Base-by-base conservation (phyloP, 1,284 basidiomycete species). In the Laetiporus sulphureus region DNA sequence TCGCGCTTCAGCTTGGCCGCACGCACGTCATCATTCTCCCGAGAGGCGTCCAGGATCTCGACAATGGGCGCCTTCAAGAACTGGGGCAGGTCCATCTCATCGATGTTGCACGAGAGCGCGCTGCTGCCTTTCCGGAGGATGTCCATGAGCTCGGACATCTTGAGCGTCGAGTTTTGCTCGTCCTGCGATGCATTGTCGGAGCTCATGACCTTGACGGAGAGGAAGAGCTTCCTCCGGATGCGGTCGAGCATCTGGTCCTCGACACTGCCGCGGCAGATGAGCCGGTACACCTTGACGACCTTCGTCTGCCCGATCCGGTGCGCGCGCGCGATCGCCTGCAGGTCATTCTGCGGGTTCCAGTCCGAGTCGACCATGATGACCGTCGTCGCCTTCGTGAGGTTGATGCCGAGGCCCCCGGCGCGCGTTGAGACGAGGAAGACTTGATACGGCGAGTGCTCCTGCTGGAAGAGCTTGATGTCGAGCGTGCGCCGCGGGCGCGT, bases 341-440 rank as follows among this genome's bases (percentile, higher is more conserved):
- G 64, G 58, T 93, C 90, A 57, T 89, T 91, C 62, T 88, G 53
- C 18, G 89, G 89, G 61, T 91, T 87, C 83, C 83, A 81, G 40
- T 79, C 77, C 0, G 69, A 71, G 58, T 77, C 72, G 59, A 77
- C 73, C 87, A 92, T 86, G 59, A 91, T 83, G 50, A 91, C 87
- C 2, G 81, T 85, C 42, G 87, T 77, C 2, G 90, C 90, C 40
- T 76, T 85, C 38, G 86, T 91, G 44, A 92, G 68, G 56, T 92
- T 93, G 69, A 93, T 81, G 36, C 72, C 90, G 36, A 93, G 67
- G 38, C 90, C 89, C 51, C 90, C 90, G n/a, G 91, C 91, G 46
- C 83, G 77, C 0, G 91, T 93, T 5, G 88, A 90, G 6, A 93
- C 73, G 34, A 93, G 63, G 64, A 83, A 91, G 5, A 89, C 84